phyloP scores from a whole-genome alignment of 2,329 filamentous ascomycete genomes.

The Scortechinia acanthostroma region DNA sequence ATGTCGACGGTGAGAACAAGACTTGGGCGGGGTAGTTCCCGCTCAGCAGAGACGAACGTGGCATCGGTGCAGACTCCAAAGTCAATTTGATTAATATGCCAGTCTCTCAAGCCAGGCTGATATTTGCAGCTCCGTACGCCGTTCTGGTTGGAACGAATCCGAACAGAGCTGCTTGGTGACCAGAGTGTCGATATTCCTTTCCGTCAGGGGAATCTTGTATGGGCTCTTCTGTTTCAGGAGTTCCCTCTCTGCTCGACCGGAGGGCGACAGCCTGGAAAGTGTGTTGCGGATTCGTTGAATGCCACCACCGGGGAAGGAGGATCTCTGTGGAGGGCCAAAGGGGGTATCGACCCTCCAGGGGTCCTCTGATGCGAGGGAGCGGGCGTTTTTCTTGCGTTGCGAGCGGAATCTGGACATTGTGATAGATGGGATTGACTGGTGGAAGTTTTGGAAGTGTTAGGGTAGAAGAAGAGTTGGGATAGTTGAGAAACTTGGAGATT shows the following conservation, averaged over 20 bases:
- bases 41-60: too few species aligned
- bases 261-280: constrained; percentile 18
- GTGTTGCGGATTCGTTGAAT: constrained; percentile 23
- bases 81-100: too few species aligned
- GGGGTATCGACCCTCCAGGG: constrained; percentile 19
- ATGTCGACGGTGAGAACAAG: too few species aligned
- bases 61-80: too few species aligned
- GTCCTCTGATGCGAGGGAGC: constrained; percentile 12
- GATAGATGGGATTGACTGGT: background rate
- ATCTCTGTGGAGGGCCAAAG: constrained; percentile 18
- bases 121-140: background rate
- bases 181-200: constrained; percentile 23
- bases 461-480: too few species aligned
- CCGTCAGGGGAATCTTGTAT: constrained; percentile 20
- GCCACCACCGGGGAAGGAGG: constrained; percentile 15
- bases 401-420: background rate
- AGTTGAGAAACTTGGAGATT: too few species aligned
- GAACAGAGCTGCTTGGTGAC: constrained; percentile 12
- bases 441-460: too few species aligned
- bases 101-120: background rate
- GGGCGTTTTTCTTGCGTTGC: background rate
- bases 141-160: background rate
- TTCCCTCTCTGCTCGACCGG: constrained; percentile 20
- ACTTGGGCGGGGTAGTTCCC: too few species aligned
- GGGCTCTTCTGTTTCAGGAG: constrained; percentile 21